Conservation (phyloP, 2,329 filamentous ascomycete genomes). For the Pseudocercospora ulei region DNA sequence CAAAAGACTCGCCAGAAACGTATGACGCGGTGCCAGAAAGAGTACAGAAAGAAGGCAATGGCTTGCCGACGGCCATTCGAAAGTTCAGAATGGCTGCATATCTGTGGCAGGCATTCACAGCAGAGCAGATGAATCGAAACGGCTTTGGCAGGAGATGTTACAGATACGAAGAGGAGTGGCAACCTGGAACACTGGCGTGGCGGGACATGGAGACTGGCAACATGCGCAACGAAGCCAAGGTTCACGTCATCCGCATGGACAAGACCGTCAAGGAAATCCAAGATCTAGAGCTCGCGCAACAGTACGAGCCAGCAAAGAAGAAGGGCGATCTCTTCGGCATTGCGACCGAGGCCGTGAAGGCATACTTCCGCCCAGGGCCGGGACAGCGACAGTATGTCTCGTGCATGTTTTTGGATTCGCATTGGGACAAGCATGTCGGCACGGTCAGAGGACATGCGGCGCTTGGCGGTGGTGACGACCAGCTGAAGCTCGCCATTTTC, state of each 20-base stretch:
- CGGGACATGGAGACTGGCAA: constrained; percentile 60
- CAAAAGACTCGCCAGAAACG: constrained; percentile 74
- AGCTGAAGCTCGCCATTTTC: constrained; percentile 75
- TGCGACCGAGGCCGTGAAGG: constrained; percentile 64
- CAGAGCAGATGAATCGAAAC: constrained; percentile 89
- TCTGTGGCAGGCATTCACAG: constrained; percentile 93
- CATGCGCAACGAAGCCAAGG: constrained; percentile 81
- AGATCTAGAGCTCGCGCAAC: constrained; percentile 67
- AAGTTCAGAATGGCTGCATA: constrained; percentile 96
- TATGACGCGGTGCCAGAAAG: constrained; percentile 74
- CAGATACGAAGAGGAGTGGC: constrained; percentile 92
- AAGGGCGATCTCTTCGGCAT: constrained; percentile 67
- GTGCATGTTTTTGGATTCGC: constrained; percentile 73
- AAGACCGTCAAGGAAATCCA: constrained; percentile 78
- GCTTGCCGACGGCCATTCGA: constrained; percentile 64
- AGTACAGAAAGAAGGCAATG: constrained; percentile 69
- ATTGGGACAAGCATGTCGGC: constrained; percentile 67
- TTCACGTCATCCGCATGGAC: constrained; percentile 73
- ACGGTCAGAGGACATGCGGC: constrained; percentile 73
- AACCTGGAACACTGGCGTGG: constrained; percentile 65
- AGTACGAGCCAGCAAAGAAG: constrained; percentile 58
- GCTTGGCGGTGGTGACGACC: constrained; percentile 63
- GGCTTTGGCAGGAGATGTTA: constrained; percentile 77
- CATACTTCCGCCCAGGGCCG: constrained; percentile 62
- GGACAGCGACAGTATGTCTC: constrained; percentile 85